phyloP scores from a whole-genome alignment of 176 grass and related monocot genomes.

The Tuctoria greenei region DNA sequence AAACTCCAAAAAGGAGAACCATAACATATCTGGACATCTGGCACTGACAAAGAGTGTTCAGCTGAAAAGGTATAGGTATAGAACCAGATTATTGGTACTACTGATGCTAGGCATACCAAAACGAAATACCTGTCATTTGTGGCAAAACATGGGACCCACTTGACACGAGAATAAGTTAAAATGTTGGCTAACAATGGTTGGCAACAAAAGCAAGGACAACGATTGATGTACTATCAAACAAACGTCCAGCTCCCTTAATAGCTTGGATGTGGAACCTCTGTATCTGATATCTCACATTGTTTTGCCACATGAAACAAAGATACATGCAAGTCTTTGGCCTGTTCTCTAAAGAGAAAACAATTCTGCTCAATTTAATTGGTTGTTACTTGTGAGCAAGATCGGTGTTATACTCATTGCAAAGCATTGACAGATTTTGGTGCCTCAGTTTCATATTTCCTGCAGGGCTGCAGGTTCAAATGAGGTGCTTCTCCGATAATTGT shows the following conservation, averaged over 20 bases:
- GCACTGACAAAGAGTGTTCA: background rate
- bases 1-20: background rate
- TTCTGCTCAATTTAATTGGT: background rate
- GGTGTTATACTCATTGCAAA: background rate
- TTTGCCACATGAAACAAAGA: background rate
- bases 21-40: background rate
- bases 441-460: background rate
- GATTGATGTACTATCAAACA: conserved; percentile 17
- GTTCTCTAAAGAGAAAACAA: background rate
- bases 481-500: background rate
- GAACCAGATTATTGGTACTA: conserved; percentile 1
- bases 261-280: background rate
- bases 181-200: conserved; percentile 4
- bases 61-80: background rate
- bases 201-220: conserved; percentile 18
- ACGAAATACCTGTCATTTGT: conserved; percentile 10
- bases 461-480: background rate
- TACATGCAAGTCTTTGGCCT: background rate
- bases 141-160: conserved; percentile 10
- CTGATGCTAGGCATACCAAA: conserved; percentile 18
- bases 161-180: conserved; percentile 21
- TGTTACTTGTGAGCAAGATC: conserved; percentile 9
- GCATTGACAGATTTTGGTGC: background rate
- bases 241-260: background rate
- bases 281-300: background rate